Evolutionary conservation across 2,329 filamentous ascomycete species (phyloP).

Genomic region (Pseudocercospora musae): DNA sequence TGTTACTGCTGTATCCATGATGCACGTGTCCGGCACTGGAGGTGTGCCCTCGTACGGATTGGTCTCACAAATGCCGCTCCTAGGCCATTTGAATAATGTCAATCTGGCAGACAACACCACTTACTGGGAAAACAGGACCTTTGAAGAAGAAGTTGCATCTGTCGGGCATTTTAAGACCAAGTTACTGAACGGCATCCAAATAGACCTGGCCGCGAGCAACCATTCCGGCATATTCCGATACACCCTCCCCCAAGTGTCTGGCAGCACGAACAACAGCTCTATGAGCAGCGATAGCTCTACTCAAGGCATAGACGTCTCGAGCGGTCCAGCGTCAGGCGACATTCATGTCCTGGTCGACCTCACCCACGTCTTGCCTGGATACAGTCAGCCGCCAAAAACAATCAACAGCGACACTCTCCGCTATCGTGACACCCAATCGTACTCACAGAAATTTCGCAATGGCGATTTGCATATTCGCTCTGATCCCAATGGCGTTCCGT

Average conservation of each 20-base stretch:
- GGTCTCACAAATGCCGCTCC: conserved; percentile 42
- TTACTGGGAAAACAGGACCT: conserved; percentile 38
- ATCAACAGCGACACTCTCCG: neutral
- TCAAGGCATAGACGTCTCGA: neutral
- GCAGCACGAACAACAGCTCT: neutral
- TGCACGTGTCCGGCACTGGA: conserved; percentile 37
- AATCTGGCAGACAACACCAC: conserved; percentile 45
- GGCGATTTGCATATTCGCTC: conserved; percentile 26
- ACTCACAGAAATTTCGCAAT: conserved; percentile 22
- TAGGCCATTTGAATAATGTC: conserved; percentile 38
- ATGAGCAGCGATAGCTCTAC: neutral
- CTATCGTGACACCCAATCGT: conserved; percentile 18
- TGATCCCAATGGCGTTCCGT: conserved; percentile 29
- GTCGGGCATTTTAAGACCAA: conserved; percentile 39
- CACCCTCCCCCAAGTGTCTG: conserved; percentile 35
- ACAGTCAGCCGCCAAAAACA: conserved; percentile 10
- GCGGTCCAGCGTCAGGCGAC: conserved; percentile 17
- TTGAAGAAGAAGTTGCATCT: conserved; percentile 33
- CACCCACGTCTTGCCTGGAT: conserved; percentile 48
- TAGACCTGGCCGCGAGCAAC: conserved; percentile 38
- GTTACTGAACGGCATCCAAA: conserved; percentile 35
- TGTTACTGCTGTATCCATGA: conserved; percentile 40
- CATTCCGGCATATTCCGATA: conserved; percentile 40
- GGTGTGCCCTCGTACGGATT: conserved; percentile 39
- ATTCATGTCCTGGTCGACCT: conserved; percentile 48